Evolutionary conservation across 1,284 basidiomycete genomes (phyloP), one percentile per base, ranked within the genome.

Genomic region (Spongiforma sp.): DNA sequence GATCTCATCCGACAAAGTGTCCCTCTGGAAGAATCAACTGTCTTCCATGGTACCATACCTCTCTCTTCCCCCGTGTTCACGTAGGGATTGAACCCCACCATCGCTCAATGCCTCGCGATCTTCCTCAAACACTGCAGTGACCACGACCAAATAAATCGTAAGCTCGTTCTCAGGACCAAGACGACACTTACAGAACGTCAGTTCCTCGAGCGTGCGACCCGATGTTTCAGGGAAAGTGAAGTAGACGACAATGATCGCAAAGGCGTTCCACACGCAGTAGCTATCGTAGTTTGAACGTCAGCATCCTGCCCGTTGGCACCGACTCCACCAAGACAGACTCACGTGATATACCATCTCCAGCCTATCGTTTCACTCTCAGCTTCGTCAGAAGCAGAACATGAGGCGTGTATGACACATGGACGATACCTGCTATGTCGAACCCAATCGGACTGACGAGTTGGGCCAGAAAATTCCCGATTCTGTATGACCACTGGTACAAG

Each of bases 391-490:
- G 21, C 24, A 5, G n/a, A 3, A 37, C 9, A 1, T 34, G 14
- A 26, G 21, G 10, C 5, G 12, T 10, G 26, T 5, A 14, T 14
- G n/a, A n/a, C 4, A 11, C 15, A 28, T 24, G 4, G 3, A 57
- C 67, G n/a, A 10, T 43, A 54, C 67, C 66, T 21, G 39, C 17
- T 4, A 10, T 5, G 6, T 57, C 54, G 2, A 68, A 54, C 2
- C 67, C 67, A 41, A 68, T 68, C 10, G 67, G 67, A 37, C 63
- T 61, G n/a, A 62, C 36, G 5, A 68, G 59, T 17, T 59, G 52
- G 26, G n/a, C 61, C 8, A 65, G 43, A 53, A 61, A 68, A 4
- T 15, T 33, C 5, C 24, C 59, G 7, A 41, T 26, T 4, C 62
- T 58, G 28, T 8, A 5, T 52, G 56, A 66, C 59, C 63, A 66